Base-by-base conservation (phyloP, 495 filamentous ascomycete genomes). In the Articulospora tetracladia region DNA sequence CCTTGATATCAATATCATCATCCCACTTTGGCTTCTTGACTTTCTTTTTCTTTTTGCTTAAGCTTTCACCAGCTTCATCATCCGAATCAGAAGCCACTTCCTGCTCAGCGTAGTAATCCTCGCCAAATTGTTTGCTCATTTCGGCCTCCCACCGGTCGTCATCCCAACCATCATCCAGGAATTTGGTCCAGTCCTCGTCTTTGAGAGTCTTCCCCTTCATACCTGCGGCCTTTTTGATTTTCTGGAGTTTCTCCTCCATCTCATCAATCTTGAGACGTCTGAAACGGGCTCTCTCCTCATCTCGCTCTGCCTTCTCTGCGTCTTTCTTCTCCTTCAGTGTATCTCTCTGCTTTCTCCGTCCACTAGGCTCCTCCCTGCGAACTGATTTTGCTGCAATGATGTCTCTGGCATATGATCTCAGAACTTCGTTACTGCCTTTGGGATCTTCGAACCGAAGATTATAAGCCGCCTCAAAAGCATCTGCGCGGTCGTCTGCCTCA, bases 361-460 rank as follows among this genome's bases (percentile, higher is more conserved):
- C 78, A 32, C 79, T 96, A 66, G 82, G 80, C 36, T 92, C 89
- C 55, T 95, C 92, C 58, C 93, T 80, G 49, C 94, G 83, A 34
- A 95, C 93, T 1, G 92, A 92, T 47, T 88, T 86, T 47, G 84
- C 84, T 44, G 86, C 86, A 41, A 87, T 87, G 26, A 88, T 79
- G 69, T 95, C 91, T 83, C 94, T 86, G 56, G 92, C 86, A 72
- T 96, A 93, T 11, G 93, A 91, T 61, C 86, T 84, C 1, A 97
- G 70, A 53, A 87, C 84, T 67, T 96, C 90, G 64, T 97, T 96
- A 60, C 88, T 82, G 62, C 86, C 88, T 65, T 79, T 80, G 0
- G 94, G 92, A 66, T 98, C 89, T 68, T 98, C 94, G 66, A 98
- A 98, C 24, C 94, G 89, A 72, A 97, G 77, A 72, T 98, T 98